Evolutionary conservation across 805 yeast genomes (phyloP).

Genomic region (Candida qinlingensis): DNA sequence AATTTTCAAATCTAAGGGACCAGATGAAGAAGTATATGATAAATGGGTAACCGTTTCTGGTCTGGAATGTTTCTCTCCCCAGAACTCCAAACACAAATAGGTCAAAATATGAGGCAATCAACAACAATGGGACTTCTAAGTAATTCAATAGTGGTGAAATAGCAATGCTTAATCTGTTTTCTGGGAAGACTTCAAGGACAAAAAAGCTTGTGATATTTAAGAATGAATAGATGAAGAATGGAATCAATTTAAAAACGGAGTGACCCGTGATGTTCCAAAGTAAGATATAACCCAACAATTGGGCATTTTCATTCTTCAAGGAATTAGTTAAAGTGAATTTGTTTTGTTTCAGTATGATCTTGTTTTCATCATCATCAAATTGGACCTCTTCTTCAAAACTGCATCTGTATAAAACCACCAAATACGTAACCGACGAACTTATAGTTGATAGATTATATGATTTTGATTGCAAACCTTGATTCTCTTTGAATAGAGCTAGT

Average conservation of each 20-base stretch:
- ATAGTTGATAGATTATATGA: slow-evolving; percentile 15
- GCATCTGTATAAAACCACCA: slow-evolving; percentile 22
- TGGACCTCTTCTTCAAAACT: slow-evolving; percentile 15
- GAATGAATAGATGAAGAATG: slow-evolving; percentile 37
- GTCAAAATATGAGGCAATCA: slow-evolving; percentile 35
- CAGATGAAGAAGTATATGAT: slow-evolving; percentile 32
- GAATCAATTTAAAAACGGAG: slow-evolving; percentile 31
- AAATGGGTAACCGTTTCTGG: slow-evolving; percentile 27
- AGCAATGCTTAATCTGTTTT: slow-evolving; percentile 28
- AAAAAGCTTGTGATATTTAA: slow-evolving; percentile 32
- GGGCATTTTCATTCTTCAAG: slow-evolving; percentile 37
- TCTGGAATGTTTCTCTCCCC: slow-evolving; percentile 23
- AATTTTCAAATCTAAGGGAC: slow-evolving; percentile 33
- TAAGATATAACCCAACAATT: slow-evolving; percentile 31
- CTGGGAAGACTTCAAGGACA: slow-evolving; percentile 30
- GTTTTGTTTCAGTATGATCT: slow-evolving; percentile 9
- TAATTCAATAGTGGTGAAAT: slow-evolving; percentile 33
- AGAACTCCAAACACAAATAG: slow-evolving; percentile 28
- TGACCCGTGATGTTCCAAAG: slow-evolving; percentile 33
- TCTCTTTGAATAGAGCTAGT: slow-evolving; percentile 1
- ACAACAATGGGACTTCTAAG: slow-evolving; percentile 32
- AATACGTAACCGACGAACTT: slow-evolving; percentile 20
- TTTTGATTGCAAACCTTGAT: not conserved
- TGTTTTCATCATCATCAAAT: slow-evolving; percentile 10
- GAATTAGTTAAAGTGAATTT: slow-evolving; percentile 29